Percentiles rank a stretch among this genome's conserved stretches.
Evolutionary conservation across 768 basidiomycete genomes (phyloP).

Genomic region (Chalciporus piperatus): DNA sequence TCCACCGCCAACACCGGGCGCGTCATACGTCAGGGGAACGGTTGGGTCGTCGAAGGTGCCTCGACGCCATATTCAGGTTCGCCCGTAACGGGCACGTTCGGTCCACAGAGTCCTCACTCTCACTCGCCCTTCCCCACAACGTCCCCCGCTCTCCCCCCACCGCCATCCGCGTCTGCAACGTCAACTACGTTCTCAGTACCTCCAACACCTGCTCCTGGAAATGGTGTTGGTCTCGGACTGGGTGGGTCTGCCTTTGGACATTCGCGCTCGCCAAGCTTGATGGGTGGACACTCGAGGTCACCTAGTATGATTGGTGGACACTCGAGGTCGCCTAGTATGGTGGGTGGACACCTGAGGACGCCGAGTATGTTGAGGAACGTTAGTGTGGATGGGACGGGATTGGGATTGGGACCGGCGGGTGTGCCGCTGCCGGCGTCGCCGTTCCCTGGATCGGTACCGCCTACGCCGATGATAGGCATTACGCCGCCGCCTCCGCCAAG

Average conservation of each 20-base stretch:
- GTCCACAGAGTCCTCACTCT: slow-evolving; percentile 25
- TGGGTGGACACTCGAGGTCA: slow-evolving; percentile 17
- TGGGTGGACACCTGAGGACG: slow-evolving; percentile 6
- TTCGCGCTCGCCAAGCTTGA: slow-evolving; percentile 11
- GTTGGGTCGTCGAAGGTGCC: slow-evolving; percentile 57
- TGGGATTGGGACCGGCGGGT: slow-evolving; percentile 5
- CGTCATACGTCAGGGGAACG: slow-evolving; percentile 54
- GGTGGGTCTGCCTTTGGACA: slow-evolving; percentile 24
- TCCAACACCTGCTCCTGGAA: slow-evolving; percentile 18
- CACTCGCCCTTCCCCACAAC: slow-evolving; percentile 32
- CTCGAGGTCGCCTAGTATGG: slow-evolving; percentile 23
- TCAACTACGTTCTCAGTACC: slow-evolving; percentile 28
- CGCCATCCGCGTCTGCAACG: slow-evolving; percentile 14
- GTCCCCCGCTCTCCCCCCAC: slow-evolving; percentile 1
- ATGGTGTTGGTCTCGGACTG: slow-evolving; percentile 28
- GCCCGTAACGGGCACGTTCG: slow-evolving; percentile 31
- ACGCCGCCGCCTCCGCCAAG: slow-evolving; percentile 20
- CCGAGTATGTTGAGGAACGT: slow-evolving; percentile 7
- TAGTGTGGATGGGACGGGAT: slow-evolving; percentile 9
- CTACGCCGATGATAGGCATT: slow-evolving; percentile 8
- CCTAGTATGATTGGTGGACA: slow-evolving; percentile 24
- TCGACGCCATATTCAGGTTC: slow-evolving; percentile 38
- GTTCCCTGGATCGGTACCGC: slow-evolving; percentile 15
- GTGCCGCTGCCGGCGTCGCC: slow-evolving; percentile 23
- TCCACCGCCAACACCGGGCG: slow-evolving; percentile 32